Evolutionary conservation across 345 rosid species (phyloP), one percentile per base, ranked within the genome.

Genomic region (Streptanthus diversifolius): DNA sequence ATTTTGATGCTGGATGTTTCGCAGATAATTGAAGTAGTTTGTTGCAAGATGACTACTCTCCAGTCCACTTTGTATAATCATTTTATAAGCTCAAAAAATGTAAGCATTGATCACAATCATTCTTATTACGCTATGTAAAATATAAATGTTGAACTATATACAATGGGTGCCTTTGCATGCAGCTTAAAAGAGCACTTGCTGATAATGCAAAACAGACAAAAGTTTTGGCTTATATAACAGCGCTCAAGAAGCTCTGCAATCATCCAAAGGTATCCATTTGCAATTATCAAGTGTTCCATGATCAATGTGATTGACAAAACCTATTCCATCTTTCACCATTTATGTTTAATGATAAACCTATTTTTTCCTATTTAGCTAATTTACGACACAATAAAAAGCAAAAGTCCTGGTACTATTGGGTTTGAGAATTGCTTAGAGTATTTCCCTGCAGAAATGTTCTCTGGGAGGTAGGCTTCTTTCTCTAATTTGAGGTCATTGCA

Each of bases 191-290:
- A 63, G 97, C 88, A 64, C 85, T 95, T 44, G 79, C 84, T 27
- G 97, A 89, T 67, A 95, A 90, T 76, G 67, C 82, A 78, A 95
- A 91, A 78, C 85, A 87, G 73, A 84, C 96, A n/a, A 91, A 85
- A 85, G 93, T 95, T 61, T 83, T 95, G 85, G 99, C 97, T 60
- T 91, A 89, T 80, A 91, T 95, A 63, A 95, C 99, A 60, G 97
- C 96, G 77, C 99, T 95, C 52, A 95, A 95, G 85, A 95, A 95
- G 90, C 95, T 95, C 69, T 91, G 99, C 85, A 95, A 95, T 78
- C 99, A 95, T 85, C 99, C 99, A 52, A 95, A 95, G 96, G 99
- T 95, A 73, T 70, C 37, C 29, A 58, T 51, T 67, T 67, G 36
- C 14, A 15, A 19, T 59, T 18, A 13, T 57, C 41, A 48, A 27